Evolutionary conservation across 306 rosid species (phyloP).

Genomic region (Alnus rubra): DNA sequence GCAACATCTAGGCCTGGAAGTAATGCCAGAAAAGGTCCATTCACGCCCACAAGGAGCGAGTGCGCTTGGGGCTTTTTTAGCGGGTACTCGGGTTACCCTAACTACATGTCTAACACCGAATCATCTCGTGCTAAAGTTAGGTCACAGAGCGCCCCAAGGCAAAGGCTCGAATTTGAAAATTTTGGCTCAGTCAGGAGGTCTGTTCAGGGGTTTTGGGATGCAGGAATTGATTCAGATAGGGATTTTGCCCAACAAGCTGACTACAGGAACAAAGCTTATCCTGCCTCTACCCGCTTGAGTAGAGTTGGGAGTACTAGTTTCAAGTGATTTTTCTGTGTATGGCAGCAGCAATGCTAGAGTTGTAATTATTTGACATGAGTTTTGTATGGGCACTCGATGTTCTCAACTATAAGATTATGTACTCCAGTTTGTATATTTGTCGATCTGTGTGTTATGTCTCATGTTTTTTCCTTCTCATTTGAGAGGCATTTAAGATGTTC

Average conservation of each 20-base stretch:
- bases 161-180: conserved; percentile 77
- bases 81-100: conserved; percentile 63
- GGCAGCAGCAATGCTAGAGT: conserved; percentile 27
- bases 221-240: conserved; percentile 48
- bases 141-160: conserved; percentile 94
- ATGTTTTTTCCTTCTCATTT: background rate
- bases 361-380: conserved; percentile 48
- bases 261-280: background rate
- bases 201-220: conserved; percentile 54
- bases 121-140: conserved; percentile 84
- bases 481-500: background rate
- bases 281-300: conserved; percentile 42
- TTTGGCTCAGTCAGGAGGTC: conserved; percentile 42
- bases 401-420: background rate
- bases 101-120: conserved; percentile 89
- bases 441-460: background rate
- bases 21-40: conserved; percentile 55
- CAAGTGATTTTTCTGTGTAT: conserved; percentile 46
- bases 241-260: conserved; percentile 25
- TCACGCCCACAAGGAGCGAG: conserved; percentile 80
- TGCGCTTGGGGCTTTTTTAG: conserved; percentile 62
- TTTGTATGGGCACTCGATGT: background rate
- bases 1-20: conserved; percentile 66
- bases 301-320: conserved; percentile 51
- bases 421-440: background rate